Conservation (phyloP, 805 yeast species). For the Saccharomycopsis fibuligera region DNA sequence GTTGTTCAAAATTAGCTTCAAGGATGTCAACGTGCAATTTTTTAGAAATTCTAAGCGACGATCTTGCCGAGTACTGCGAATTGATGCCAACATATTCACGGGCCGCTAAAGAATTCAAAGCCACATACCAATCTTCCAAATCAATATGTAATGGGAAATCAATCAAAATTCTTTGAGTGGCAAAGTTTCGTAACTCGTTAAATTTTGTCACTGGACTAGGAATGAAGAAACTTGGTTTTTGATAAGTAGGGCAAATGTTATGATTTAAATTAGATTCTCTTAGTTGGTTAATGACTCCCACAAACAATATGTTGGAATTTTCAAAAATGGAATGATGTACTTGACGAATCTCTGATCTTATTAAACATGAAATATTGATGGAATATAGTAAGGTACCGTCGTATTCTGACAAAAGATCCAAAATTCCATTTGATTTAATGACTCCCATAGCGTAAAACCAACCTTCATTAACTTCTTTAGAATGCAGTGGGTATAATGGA, state of each 20-base stretch:
- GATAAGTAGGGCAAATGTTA: constrained; percentile 12
- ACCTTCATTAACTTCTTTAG: constrained; percentile 35
- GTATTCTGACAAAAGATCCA: constrained; percentile 53
- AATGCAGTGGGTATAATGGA: constrained; percentile 12
- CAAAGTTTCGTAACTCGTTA: constrained; percentile 13
- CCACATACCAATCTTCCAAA: constrained; percentile 72
- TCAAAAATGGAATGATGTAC: constrained; percentile 58
- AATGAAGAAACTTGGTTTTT: constrained; percentile 11
- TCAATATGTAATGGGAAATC: constrained; percentile 64
- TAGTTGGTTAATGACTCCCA: constrained; percentile 51
- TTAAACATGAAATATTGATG: constrained; percentile 45
- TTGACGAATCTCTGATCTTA: constrained; percentile 56
- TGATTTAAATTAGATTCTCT: constrained; percentile 30
- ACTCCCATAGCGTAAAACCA: constrained; percentile 76
- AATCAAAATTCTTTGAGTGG: constrained; percentile 39
- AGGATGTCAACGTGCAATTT: constrained; percentile 50
- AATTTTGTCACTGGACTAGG: constrained; percentile 14
- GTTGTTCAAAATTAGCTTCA: constrained; percentile 50
- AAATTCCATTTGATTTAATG: constrained; percentile 53
- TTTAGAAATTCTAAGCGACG: constrained; percentile 45
- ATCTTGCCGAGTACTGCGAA: constrained; percentile 26
- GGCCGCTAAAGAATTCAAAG: constrained; percentile 55
- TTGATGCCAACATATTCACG: constrained; percentile 40
- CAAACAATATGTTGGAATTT: constrained; percentile 49
- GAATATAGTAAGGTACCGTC: constrained; percentile 60